Evolutionary conservation across 2,329 filamentous ascomycete species (phyloP), one percentile per base, ranked within the genome.

Genomic region (Phoma sp.): DNA sequence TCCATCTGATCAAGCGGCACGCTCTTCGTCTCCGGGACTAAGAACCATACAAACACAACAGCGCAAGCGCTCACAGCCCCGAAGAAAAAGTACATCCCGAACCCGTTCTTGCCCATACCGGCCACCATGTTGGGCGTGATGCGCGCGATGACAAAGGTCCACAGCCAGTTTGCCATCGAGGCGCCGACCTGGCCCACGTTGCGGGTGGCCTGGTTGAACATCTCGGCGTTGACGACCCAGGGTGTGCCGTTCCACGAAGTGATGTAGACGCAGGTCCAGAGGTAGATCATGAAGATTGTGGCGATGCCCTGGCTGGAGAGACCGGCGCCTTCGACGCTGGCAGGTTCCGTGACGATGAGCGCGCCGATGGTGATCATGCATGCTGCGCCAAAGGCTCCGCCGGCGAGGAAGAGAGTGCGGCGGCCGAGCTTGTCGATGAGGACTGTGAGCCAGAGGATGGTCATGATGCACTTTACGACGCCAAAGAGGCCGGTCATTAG

Each of bases 401-500:
- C 89, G 57, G 82, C 77, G 71, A 92, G 81, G 45, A 92, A 81
- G 21, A 91, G 81, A 12, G 81, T 84, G 50, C 85, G 80, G 24
- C 86, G 82, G 24, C 86, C 86, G 8, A 87, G 75, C 60, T 81
- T 82, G 69, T 91, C 88, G 57, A 91, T 87, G 35, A 91, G 79
- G 69, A 83, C 85, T 48, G 91, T 77, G 6, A 91, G 80, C 86
- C 88, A 92, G 58, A 91, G 47, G 36, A 91, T 73, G 0, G 89
- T 91, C 44, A 88, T 74, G 0, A 82, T 74, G 0, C 88, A 90
- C 78, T 91, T 91, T 10, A 57, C 86, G 1, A 91, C 85, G 45
- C 89, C 89, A 63, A 90, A 92, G 60, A 92, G 85, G 27, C 89
- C 90, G 0, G 90, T 92, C 0, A 88, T 90, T n/a, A 89, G 76